phyloP scores from a whole-genome alignment of 306 rosid genomes.

The Amphicarpaea edgeworthii region DNA sequence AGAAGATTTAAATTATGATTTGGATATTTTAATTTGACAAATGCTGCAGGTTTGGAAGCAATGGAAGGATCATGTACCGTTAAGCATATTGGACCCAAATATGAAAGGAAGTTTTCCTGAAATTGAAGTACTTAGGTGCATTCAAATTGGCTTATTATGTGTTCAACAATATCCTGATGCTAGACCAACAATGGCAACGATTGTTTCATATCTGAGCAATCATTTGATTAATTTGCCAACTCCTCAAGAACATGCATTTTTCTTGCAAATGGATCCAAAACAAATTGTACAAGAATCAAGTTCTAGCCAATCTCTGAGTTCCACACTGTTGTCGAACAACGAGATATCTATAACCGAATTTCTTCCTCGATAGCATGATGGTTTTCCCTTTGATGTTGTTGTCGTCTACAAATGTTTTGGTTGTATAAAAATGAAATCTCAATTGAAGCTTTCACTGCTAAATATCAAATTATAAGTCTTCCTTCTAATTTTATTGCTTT shows the following conservation, averaged over 20 bases:
- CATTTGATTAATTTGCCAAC: not conserved
- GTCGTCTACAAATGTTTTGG: not conserved
- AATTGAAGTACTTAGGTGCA: not conserved
- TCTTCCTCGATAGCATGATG: not conserved
- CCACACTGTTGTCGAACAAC: not conserved
- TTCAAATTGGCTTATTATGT: not conserved
- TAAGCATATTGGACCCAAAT: not conserved
- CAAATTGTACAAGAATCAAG: not conserved
- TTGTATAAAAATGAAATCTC: not conserved
- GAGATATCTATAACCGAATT: not conserved
- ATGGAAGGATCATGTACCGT: not conserved
- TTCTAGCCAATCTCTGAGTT: not conserved
- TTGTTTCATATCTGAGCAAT: not conserved
- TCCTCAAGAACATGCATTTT: not conserved
- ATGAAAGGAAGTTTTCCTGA: no score
- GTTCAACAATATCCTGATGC: not conserved
- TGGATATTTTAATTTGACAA: not conserved
- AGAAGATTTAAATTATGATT: no score
- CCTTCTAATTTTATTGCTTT: no score
- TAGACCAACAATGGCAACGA: not conserved
- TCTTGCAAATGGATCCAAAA: not conserved
- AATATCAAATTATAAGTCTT: not conserved
- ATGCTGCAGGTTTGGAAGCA: not conserved
- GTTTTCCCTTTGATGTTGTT: not conserved
- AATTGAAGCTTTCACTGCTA: not conserved